Evolutionary conservation across 352 stramenopile genomes (phyloP), one percentile per base, ranked within the genome.

Genomic region (Phytophthora foliorum): DNA sequence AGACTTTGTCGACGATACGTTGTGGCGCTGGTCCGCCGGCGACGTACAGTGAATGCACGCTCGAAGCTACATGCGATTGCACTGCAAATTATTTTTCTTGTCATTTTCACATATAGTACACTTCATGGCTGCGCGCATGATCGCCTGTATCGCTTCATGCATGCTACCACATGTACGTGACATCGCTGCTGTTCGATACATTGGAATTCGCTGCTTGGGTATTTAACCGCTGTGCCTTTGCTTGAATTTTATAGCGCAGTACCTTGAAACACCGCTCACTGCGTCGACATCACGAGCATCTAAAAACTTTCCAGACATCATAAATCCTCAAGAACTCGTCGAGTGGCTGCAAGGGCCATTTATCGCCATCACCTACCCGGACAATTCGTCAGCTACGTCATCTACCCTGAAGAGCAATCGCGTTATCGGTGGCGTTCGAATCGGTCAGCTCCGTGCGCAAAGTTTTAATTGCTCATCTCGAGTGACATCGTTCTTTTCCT

Each of bases 11-110:
- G 65, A 19, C n/a, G 24, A 13, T 67, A 85, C 51, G 77, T 74
- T 9, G 31, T 76, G n/a, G 36, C 53, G 7, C 58, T 83, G 4
- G 71, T 83, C 10, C 51, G 50, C 9, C 67, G 51, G 22, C 74
- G 75, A 49, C 78, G 78, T 19, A 63, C 67, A 21, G 38, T 57
- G 8, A 77, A 74, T 49, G 74, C 85, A 24, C 74, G 76, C 32
- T 62, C 66, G 53, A 86, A 86, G 52, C 70, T 89, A 39, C 79
- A 70, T 34, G 78, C 83, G 17, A 77, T 89, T 51, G 41, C 72
- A 52, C 42, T 88, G n/a, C 78, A 89, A 17, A 34, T 77, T 14
- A 31, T 82, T 45, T 89, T 85, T 51, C 63, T 89, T 6, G 70
- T 70, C 49, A 55, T 81, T 13, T 85, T 86, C 54, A 76, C 73